These are phyloP conservation scores for Murraya koenigii DNA, from an alignment of 345 rosid species.

Conservation along the genomic window DNA sequence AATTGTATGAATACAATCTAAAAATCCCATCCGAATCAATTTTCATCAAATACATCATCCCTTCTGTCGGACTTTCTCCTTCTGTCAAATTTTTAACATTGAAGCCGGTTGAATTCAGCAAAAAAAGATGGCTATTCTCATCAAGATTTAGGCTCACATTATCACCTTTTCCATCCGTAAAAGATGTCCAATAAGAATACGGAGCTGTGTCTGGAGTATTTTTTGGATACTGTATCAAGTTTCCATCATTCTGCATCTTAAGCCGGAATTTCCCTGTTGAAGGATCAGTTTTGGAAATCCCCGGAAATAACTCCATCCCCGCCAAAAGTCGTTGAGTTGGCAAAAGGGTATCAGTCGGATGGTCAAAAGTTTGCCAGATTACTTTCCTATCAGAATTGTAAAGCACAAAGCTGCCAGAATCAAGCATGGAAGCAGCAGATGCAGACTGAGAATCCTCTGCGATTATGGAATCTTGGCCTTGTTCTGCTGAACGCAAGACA, in stretches of 20 bases:
- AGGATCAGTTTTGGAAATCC: conserved; percentile 9
- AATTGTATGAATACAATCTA: neutral
- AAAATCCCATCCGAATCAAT: neutral
- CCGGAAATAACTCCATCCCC: conserved; percentile 8
- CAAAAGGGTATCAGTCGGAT: conserved; percentile 16
- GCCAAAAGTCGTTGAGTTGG: conserved; percentile 14
- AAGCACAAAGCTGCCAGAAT: conserved; percentile 32
- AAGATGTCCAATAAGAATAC: conserved; percentile 12
- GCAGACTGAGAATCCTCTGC: neutral
- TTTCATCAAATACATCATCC: conserved; percentile 1
- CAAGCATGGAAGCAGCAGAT: conserved; percentile 27
- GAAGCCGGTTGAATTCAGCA: conserved; percentile 15
- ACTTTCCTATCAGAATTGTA: conserved; percentile 11
- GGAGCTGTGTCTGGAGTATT: neutral
- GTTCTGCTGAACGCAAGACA: conserved; percentile 3
- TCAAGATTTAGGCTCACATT: conserved; percentile 3
- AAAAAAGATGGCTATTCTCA: neutral
- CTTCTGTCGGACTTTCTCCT: neutral
- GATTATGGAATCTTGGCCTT: neutral
- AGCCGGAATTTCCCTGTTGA: conserved; percentile 16
- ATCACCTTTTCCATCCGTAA: neutral
- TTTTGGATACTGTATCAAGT: conserved; percentile 19
- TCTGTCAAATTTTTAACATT: neutral
- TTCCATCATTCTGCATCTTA: conserved; percentile 25
- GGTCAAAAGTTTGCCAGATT: conserved; percentile 26